Percentiles rank a stretch among this genome's conserved stretches.
Evolutionary conservation across 2,329 filamentous ascomycete species (phyloP).

Genomic region (Ambrosiella xylebori): DNA sequence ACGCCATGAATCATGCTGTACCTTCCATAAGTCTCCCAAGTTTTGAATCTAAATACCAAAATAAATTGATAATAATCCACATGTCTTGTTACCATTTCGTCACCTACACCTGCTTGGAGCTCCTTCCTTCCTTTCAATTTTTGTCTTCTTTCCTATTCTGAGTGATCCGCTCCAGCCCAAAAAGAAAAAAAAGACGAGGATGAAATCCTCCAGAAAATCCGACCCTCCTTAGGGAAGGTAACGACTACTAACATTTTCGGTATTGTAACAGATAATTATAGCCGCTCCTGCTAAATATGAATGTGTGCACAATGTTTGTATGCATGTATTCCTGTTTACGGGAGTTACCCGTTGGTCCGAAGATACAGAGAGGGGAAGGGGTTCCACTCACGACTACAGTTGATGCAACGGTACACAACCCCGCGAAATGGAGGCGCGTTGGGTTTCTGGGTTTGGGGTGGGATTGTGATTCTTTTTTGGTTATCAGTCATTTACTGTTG

Average conservation of each 20-base stretch:
- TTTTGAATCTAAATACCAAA: background rate
- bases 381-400: background rate
- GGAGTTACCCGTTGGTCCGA: background rate
- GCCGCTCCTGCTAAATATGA: background rate
- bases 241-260: background rate
- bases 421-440: background rate
- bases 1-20: background rate
- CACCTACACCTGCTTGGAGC: background rate
- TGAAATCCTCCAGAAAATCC: background rate
- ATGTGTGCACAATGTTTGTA: background rate
- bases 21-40: background rate
- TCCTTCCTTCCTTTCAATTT: background rate
- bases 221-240: background rate
- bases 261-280: background rate
- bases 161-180: background rate
- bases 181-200: background rate
- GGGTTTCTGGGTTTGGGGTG: background rate
- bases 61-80: background rate
- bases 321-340: background rate
- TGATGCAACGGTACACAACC: background rate
- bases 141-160: background rate
- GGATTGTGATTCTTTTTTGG: background rate
- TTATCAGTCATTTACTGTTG: no score
- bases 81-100: background rate
- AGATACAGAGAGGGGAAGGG: background rate